Evolutionary conservation across 192 early-diverging fungal species (phyloP), one percentile per base, ranked within the genome.

Genomic region (Diversispora eburnea): DNA sequence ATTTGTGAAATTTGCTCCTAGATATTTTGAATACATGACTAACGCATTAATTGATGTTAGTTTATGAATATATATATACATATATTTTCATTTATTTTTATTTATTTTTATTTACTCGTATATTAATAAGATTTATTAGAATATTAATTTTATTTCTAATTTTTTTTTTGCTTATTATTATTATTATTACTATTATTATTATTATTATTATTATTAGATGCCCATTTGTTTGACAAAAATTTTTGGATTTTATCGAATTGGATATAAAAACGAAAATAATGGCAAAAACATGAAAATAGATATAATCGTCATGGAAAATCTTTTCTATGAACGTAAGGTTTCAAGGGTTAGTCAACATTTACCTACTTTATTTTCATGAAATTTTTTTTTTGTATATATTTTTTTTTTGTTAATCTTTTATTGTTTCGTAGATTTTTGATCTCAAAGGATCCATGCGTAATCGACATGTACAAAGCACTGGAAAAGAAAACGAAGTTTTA

Each of bases 391-490:
- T 33, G 25, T 33, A 33, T 33, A 33, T 33, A 33, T 33, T 33
- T 33, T 33, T 2, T 33, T 33, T 33, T 33, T 33, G 25, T 33
- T 33, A 33, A 33, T 2, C 25, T 33, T 33, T 33, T 33, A 33
- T 33, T 33, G 2, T 33, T 55, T 65, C 79, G 43, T 82, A 91
- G 79, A 85, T 95, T 6, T 98, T 92, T 79, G 95, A 97, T 75
- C 84, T 99, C 45, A 98, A 98, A 77, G 96, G 93, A 1, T 99
- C 97, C 0, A 90, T 92, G 77, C 88, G 97, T 54, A 99, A 99
- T 76, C 86, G 97, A 45, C 91, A 93, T 84, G 95, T 94, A 0
- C 89, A 93, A 73, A 91, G 93, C 10, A 93, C 93, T 3, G 93
- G 92, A 49, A 84, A 83, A 55, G 87, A 90, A 67, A 91, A 94